These are phyloP conservation scores for Amoebophrya sp. DNA, from an alignment of 169 alveolate species.

Conservation along the genomic window DNA sequence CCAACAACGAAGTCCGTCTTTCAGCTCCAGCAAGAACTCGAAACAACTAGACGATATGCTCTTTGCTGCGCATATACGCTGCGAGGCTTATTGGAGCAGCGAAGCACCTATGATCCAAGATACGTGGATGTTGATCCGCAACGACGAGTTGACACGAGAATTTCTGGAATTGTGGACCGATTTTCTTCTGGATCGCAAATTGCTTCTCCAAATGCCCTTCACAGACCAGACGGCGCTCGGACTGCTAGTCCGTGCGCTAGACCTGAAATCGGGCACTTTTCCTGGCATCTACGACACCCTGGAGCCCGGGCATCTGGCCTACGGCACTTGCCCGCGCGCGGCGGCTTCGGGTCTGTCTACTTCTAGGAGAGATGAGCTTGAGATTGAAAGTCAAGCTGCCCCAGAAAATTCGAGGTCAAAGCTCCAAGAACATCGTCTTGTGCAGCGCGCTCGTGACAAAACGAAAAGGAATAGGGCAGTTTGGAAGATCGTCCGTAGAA, in stretches of 20 bases:
- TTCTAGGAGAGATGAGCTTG: too few relatives aligned
- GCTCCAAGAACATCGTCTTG: neutral
- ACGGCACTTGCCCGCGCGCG: neutral
- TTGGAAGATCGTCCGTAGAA: neutral
- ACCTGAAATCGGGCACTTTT: neutral
- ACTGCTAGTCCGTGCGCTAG: neutral
- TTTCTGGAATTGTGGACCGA: neutral
- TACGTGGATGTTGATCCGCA: neutral
- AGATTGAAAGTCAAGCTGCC: too few relatives aligned
- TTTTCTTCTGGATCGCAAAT: neutral
- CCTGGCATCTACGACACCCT: neutral
- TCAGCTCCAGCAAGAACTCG: neutral
- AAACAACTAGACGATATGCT: neutral
- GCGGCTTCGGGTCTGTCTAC: neutral
- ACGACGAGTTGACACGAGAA: neutral
- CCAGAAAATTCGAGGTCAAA: neutral
- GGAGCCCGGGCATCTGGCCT: neutral
- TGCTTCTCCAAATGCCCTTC: slow-evolving; percentile 8
- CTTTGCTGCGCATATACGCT: neutral
- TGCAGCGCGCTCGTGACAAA: neutral
- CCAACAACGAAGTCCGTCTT: too few relatives aligned
- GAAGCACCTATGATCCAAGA: slow-evolving; percentile 9
- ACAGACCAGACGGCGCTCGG: slow-evolving; percentile 14
- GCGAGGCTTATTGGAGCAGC: neutral
- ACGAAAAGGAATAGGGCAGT: neutral